Base-by-base conservation (phyloP, 2,329 filamentous ascomycete genomes). In the Nannizziopsis arthrosporioides region DNA sequence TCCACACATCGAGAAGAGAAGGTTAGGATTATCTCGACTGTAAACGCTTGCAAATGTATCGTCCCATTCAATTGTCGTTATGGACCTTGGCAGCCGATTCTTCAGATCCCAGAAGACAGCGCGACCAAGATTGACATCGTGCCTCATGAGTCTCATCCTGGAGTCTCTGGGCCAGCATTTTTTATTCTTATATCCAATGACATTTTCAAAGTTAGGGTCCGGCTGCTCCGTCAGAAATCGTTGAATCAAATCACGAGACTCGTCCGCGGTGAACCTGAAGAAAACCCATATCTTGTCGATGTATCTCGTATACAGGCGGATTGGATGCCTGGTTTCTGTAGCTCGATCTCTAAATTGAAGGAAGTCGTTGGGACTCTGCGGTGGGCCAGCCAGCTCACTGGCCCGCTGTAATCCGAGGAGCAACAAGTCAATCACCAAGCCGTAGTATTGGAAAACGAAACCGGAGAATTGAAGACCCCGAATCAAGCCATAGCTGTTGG, bases 261-360 rank as follows among this genome's bases (percentile, higher is more conserved):
- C 92, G 40, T 98, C 92, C 0, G 89, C 89, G 2, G 78, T 83
- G 65, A 98, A 98, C 45, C 92, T 78, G 63, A 95, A 80, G 72
- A 96, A 94, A 4, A 98, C 87, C 90, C 92, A 98, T 48, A 98
- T 94, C 66, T 86, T 92, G 72, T 98, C 92, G 55, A 98, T 90
- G 64, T 98, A 98, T 61, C 92, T 78, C 9, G 88, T 94, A 70
- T 98, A 98, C n/a, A 98, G 73, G 56, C 93, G 83, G 55, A 98
- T 98, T 0, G 92, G 93, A 63, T 98, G 93, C 60, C 84, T 83
- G 0, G 84, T 85, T 68, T 98, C 92, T 0, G 90, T 92, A 55
- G 90, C 85, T 22, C 85, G 81, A 61, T 98, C 92, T 51, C 87
- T 82, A 76, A 95, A 98, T 63, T 98, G 92, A 54, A 98, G 70